These are phyloP conservation scores for Diversispora eburnea DNA, from an alignment of 192 early-diverging fungal species.

Conservation along the genomic window DNA sequence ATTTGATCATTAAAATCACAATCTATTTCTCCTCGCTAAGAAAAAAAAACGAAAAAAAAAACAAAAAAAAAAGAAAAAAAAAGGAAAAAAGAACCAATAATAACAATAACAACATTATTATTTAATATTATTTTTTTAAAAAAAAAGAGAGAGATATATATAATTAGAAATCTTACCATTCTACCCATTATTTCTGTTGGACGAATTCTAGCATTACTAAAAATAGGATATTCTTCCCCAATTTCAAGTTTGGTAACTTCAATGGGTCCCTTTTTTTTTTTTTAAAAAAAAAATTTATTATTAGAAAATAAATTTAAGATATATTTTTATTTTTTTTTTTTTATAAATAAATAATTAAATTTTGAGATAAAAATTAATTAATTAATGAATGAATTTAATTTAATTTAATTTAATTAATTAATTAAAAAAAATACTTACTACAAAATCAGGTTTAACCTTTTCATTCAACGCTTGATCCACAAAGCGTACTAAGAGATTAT, in stretches of 20 bases:
- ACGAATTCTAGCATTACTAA: slow-evolving; percentile 54
- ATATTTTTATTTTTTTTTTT: not conserved
- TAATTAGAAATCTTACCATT: slow-evolving; percentile 38
- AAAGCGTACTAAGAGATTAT: slow-evolving; percentile 57
- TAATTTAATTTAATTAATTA: not conserved
- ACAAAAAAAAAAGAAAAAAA: too few species aligned
- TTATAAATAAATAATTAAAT: not conserved
- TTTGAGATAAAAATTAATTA: not conserved
- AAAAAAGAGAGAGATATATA: not conserved
- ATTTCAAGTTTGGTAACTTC: slow-evolving; percentile 53
- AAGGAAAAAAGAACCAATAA: slow-evolving; percentile 19
- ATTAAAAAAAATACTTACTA: slow-evolving; percentile 54
- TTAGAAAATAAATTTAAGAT: not conserved
- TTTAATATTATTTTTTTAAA: not conserved
- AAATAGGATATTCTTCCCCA: slow-evolving; percentile 56
- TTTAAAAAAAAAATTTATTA: not conserved
- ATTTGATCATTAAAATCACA: slow-evolving; percentile 90
- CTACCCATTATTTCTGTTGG: slow-evolving; percentile 48
- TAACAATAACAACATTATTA: slow-evolving; percentile 5
- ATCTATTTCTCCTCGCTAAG: slow-evolving; percentile 72
- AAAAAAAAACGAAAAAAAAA: too few species aligned
- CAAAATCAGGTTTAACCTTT: slow-evolving; percentile 60
- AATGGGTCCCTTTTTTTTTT: slow-evolving; percentile 48
- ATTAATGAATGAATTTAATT: too few species aligned
- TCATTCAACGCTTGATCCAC: slow-evolving; percentile 71